Base-by-base conservation (phyloP, 345 rosid species). In the Bruguiera parviflora region DNA sequence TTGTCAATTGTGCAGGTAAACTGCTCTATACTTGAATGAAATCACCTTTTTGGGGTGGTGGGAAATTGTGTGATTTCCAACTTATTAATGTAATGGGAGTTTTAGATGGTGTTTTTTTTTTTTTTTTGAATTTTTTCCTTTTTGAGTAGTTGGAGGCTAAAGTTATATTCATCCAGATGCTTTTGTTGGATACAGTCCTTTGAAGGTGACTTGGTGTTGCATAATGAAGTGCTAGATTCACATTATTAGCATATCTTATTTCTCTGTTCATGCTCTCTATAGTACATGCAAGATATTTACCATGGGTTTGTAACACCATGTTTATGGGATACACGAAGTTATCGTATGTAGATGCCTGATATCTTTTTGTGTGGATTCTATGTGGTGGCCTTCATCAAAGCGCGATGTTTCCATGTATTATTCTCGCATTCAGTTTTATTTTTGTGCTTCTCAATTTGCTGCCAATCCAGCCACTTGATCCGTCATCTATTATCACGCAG, bases 1-100 rank as follows among this genome's bases (percentile, higher is more conserved):
- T 76, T 95, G 63, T 92, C 99, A 43, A 95, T 95, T 16, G 99
- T 90, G 51, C 97, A 95, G 96, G 99, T 89, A 82, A 15, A n/a
- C 20, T 22, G 31, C 11, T 25, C 11, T 13, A n/a, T 43, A 15
- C 49, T 43, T 13, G 18, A 43, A 43, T 13, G 49, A 15, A 43
- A 43, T 43, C 15, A 13, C 18, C 5, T 13, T 43, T 15, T 43
- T 43, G 49, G 49, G 49, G 49, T 43, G 49, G 49, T 13, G 5
- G 49, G 49, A 43, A 43, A 43, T 13, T 15, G 4, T 13, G 16
- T 13, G 49, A 13, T 43, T 43, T 18, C 49, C 49, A 43, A 13
- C 49, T 3, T 15, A 43, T 43, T 43, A 3, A 43, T 11, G 49
- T 43, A 13, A 4, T 39, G 2, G 46, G 49, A 43, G 18, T 43